Conservation (phyloP, 2,329 filamentous ascomycete species). For the Fusarium fujikuroi region DNA sequence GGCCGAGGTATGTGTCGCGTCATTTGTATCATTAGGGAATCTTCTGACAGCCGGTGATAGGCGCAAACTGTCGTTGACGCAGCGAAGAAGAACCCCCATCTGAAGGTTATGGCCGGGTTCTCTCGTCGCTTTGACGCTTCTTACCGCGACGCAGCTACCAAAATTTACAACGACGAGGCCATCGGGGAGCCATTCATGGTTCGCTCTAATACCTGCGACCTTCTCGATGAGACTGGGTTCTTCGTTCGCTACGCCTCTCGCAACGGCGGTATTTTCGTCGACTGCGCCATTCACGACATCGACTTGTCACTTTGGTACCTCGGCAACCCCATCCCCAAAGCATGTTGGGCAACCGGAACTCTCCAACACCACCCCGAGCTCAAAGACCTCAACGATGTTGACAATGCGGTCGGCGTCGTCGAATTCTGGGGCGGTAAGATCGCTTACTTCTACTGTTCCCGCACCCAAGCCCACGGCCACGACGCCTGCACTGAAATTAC, state of each 20-base stretch:
- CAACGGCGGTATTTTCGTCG: slow-evolving; percentile 75
- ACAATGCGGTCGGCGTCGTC: slow-evolving; percentile 61
- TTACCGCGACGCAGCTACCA: slow-evolving; percentile 68
- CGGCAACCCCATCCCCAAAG: slow-evolving; percentile 26
- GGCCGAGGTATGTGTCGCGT: slow-evolving; percentile 59
- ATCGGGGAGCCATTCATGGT: slow-evolving; percentile 71
- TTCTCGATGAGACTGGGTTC: slow-evolving; percentile 71
- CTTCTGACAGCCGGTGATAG: slow-evolving; percentile 46
- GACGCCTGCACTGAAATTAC: slow-evolving; percentile 72
- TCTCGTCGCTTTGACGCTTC: slow-evolving; percentile 67
- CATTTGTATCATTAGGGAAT: no score
- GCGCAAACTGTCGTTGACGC: slow-evolving; percentile 68
- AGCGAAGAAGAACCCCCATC: slow-evolving; percentile 62
- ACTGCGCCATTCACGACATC: slow-evolving; percentile 77
- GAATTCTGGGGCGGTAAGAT: slow-evolving; percentile 74
- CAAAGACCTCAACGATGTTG: slow-evolving; percentile 40
- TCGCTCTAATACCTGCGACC: slow-evolving; percentile 74
- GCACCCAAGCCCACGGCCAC: slow-evolving; percentile 74
- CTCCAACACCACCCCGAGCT: slow-evolving; percentile 43
- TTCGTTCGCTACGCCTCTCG: slow-evolving; percentile 73
- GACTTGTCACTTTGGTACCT: slow-evolving; percentile 48
- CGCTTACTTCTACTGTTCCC: slow-evolving; percentile 70
- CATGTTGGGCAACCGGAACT: slow-evolving; percentile 20
- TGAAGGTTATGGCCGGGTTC: slow-evolving; percentile 67
- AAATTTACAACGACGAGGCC: slow-evolving; percentile 58